These are phyloP conservation scores for Malassezia brasiliensis DNA, from an alignment of 1,284 basidiomycete species.

Conservation along the genomic window DNA sequence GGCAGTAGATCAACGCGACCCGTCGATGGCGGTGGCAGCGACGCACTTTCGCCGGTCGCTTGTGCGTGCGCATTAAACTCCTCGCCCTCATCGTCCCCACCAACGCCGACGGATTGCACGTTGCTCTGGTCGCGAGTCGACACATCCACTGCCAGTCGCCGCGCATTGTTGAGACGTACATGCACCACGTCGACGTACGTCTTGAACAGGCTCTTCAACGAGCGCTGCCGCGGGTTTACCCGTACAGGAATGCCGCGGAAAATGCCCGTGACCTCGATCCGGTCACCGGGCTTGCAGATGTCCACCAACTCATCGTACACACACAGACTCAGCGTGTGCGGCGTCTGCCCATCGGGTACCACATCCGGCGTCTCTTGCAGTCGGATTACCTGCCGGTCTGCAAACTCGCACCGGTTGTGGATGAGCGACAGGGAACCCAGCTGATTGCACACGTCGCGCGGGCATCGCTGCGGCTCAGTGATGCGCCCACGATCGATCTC, in stretches of 20 bases:
- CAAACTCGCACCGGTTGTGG: constrained; percentile 92
- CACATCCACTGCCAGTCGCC: constrained; percentile 67
- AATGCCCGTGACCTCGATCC: constrained; percentile 81
- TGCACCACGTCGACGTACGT: constrained; percentile 94
- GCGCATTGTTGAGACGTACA: constrained; percentile 63
- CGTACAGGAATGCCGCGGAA: constrained; percentile 88
- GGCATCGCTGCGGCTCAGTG: constrained; percentile 79
- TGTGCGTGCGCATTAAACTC: constrained; percentile 26
- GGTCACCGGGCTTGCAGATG: constrained; percentile 84
- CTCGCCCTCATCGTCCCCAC: constrained; percentile 58
- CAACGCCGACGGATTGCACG: constrained; percentile 67
- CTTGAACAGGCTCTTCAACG: constrained; percentile 90
- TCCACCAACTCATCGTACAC: constrained; percentile 97
- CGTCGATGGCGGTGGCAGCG: constrained; percentile 17
- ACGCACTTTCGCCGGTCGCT: constrained; percentile 7
- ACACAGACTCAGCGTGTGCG: constrained; percentile 88
- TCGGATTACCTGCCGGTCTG: constrained; percentile 86
- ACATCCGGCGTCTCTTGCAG: constrained; percentile 95
- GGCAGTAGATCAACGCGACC: constrained; percentile 16
- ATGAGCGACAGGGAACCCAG: constrained; percentile 85
- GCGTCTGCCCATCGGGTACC: constrained; percentile 94
- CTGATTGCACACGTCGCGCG: constrained; percentile 77
- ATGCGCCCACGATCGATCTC: constrained; percentile 95
- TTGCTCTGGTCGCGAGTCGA: constrained; percentile 57
- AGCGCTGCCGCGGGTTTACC: constrained; percentile 80